Base-by-base conservation (phyloP, 257 asterid genomes). In the Echites panduratus region DNA sequence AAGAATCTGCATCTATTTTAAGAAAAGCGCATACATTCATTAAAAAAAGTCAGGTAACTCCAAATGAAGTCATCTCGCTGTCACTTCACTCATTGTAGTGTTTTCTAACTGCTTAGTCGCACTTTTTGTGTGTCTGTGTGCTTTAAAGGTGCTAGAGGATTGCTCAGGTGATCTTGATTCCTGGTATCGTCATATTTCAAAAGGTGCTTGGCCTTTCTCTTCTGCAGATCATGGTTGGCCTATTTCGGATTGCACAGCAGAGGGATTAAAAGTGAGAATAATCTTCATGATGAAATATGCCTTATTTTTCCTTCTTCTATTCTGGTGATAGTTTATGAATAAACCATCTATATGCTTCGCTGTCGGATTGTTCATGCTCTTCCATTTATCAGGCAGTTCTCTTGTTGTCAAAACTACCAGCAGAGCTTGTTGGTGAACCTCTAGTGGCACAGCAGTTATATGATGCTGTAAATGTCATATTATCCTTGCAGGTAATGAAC, bases 121-220 rank as follows among this genome's bases (percentile, higher is more conserved):
- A 49, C 58, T 70, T 3, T 70, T 76, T 73, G 68, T 65, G 57
- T 73, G 35, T 57, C n/a, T 20, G 14, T 22, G 9, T 68, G 48
- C 19, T 38, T 76, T 76, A 77, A 80, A 95, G 99, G 99, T 95
- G 73, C 72, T 70, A 68, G 97, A 92, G 72, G 88, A 92, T 80
- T 90, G 97, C 86, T 87, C 97, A 17, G 99, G 99, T 44, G 73
- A 92, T 80, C 89, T 92, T 52, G 82, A 77, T 79, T 72, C 10
- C 71, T 95, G 97, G 97, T 90, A 86, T 78, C 97, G 99, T 43
- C 99, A 95, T 85, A 89, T 95, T 79, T 95, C 99, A 49, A 95
- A 95, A 90, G 99, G 99, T 53, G 99, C 98, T 80, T 95, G 99
- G 99, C 98, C 99, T 53, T 95, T 95, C 79, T 95, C 99, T 62